Conservation (phyloP, 2,329 filamentous ascomycete species). For the Sclerotinia glacialis region DNA sequence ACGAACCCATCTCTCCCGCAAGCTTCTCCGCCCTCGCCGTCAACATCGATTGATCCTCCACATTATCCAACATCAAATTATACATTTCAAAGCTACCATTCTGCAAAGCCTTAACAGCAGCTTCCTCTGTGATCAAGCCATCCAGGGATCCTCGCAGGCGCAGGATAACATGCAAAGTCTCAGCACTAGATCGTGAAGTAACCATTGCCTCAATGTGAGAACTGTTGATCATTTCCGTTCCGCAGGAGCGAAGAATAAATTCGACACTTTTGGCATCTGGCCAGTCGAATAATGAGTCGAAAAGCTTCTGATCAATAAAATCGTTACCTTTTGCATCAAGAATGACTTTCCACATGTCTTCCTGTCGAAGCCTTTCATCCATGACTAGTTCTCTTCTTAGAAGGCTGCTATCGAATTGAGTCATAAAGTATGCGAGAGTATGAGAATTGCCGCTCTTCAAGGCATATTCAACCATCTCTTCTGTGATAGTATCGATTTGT, state of each 20-base stretch:
- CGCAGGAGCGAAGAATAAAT: neutral
- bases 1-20: neutral
- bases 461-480: neutral
- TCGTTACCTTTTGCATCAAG: neutral
- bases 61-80: neutral
- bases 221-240: neutral
- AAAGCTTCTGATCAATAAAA: neutral
- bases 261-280: neutral
- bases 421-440: neutral
- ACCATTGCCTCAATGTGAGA: neutral
- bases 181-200: neutral
- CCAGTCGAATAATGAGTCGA: neutral
- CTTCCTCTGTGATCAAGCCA: neutral
- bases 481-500: neutral
- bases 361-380: neutral
- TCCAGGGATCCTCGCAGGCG: neutral
- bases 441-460: accelerated
- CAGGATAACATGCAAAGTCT: neutral
- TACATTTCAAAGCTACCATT: neutral
- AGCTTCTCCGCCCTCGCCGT: neutral
- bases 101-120: neutral
- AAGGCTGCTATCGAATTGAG: neutral
- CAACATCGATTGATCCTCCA: neutral
- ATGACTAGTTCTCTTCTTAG: neutral
- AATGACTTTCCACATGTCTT: neutral